Percentiles rank a stretch among this genome's conserved stretches.
Conservation (phyloP, 495 filamentous ascomycete genomes). For the Xylaria scruposa region DNA sequence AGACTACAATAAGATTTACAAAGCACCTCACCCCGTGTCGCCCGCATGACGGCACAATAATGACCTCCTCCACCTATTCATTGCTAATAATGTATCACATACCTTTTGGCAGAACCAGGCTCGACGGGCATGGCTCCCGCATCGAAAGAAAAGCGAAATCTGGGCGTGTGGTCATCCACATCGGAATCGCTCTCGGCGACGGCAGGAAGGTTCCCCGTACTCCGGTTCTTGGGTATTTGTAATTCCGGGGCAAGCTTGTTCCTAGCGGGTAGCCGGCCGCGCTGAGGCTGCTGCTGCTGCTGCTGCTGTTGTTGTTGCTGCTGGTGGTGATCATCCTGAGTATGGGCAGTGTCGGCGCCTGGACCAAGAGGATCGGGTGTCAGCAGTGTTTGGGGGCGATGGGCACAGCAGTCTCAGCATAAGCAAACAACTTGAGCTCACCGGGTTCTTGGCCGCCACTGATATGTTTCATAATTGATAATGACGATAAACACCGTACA, state of each 20-base stretch:
- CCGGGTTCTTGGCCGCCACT: slow-evolving; percentile 54
- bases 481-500: slow-evolving; percentile 25
- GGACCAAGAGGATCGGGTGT: slow-evolving; percentile 16
- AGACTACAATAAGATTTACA: not conserved
- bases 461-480: slow-evolving; percentile 57
- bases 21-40: not conserved
- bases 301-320: slow-evolving; percentile 3
- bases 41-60: not conserved
- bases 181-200: slow-evolving; percentile 41
- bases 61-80: not conserved
- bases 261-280: slow-evolving; percentile 38
- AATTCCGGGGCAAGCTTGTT: slow-evolving; percentile 45
- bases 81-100: slow-evolving; percentile 42
- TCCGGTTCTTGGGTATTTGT: slow-evolving; percentile 68
- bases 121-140: slow-evolving; percentile 54
- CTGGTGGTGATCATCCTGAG: slow-evolving; percentile 41
- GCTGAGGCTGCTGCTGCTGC: slow-evolving; percentile 27
- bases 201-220: slow-evolving; percentile 65
- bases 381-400: slow-evolving; percentile 24
- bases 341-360: slow-evolving; percentile 51
- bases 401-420: slow-evolving; percentile 19
- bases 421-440: slow-evolving; percentile 39
- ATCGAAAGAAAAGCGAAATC: slow-evolving; percentile 64
- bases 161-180: slow-evolving; percentile 10
- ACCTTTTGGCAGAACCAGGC: slow-evolving; percentile 62